Percentiles rank a stretch among this genome's conserved stretches.
Conservation (phyloP, 371 early-diverging fungal species). For the Apophysomyces elegans region DNA sequence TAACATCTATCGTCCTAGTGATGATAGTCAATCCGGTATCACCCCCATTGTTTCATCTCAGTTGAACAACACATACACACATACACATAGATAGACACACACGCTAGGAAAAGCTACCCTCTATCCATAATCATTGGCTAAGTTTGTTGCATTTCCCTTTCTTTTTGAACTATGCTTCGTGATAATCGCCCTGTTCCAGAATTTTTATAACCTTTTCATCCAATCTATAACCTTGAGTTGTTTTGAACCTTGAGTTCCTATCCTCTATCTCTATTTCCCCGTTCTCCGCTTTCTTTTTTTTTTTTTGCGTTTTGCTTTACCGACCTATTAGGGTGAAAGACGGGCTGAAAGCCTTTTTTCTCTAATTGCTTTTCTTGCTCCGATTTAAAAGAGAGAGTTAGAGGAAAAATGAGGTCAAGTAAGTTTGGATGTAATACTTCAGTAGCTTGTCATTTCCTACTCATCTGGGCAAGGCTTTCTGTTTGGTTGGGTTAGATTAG, state of each 20-base stretch:
- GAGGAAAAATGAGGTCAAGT: too few species aligned
- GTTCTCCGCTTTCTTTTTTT: slow-evolving; percentile 5
- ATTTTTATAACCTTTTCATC: not conserved
- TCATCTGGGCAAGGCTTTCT: not conserved
- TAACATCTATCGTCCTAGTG: not conserved
- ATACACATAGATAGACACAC: too few species aligned
- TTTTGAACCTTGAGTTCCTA: not conserved
- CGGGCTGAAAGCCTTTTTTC: too few species aligned
- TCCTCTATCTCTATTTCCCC: not conserved
- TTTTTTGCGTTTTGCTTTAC: not conserved
- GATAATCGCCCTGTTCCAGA: not conserved
- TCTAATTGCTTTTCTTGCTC: not conserved
- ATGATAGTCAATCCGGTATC: not conserved
- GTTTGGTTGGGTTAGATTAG: not conserved
- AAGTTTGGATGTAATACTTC: not conserved
- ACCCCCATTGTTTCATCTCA: slow-evolving; percentile 5
- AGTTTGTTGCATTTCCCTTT: slow-evolving; percentile 1
- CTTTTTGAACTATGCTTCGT: not conserved
- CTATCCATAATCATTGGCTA: not conserved
- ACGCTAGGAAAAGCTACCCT: not conserved
- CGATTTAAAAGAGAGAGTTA: not conserved
- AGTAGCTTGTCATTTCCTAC: not conserved
- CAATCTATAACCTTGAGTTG: not conserved
- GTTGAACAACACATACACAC: not conserved
- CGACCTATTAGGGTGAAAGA: not conserved